A percentile compares a stretch with the other conserved stretches of the same genome.
phyloP scores from a whole-genome alignment of 257 asterid genomes.

The Salvia rosmarinus region DNA sequence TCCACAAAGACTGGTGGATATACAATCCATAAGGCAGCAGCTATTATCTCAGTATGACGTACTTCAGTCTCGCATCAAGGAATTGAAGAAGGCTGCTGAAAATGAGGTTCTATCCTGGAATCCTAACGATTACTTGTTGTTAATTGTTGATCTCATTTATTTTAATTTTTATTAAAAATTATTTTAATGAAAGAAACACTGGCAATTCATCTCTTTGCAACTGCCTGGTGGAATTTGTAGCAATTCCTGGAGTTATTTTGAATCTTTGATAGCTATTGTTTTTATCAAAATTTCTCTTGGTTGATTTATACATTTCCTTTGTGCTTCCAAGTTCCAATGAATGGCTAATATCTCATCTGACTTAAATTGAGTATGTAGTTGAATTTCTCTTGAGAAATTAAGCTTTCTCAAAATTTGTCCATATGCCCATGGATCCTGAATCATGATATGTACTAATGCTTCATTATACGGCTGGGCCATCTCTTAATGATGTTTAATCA shows the following conservation, averaged over 20 bases:
- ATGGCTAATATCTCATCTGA: background rate
- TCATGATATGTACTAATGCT: background rate
- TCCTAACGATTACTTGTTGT: conserved; percentile 26
- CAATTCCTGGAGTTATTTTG: background rate
- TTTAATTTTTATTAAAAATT: background rate
- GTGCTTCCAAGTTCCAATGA: background rate
- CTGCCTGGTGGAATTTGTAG: conserved; percentile 9
- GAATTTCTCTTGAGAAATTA: background rate
- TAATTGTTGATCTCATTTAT: background rate
- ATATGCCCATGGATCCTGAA: conserved; percentile 1
- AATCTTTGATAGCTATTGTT: conserved; percentile 19
- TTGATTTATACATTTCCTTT: background rate
- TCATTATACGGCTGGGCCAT: background rate
- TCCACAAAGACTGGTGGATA: conserved; percentile 77
- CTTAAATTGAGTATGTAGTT: background rate
- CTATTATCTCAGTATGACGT: conserved; percentile 85
- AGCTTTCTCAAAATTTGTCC: background rate
- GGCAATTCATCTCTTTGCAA: conserved; percentile 1
- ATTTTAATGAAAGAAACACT: background rate
- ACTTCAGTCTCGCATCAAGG: conserved; percentile 90
- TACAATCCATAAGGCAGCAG: conserved; percentile 74
- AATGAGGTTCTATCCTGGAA: conserved; percentile 63
- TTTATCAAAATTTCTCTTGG: conserved; percentile 2
- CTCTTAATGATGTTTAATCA: conserved; percentile 16
- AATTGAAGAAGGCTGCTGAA: conserved; percentile 78